Evolutionary conservation across 2,329 filamentous ascomycete species (phyloP).

Genomic region (Exutisphaerella laricina): DNA sequence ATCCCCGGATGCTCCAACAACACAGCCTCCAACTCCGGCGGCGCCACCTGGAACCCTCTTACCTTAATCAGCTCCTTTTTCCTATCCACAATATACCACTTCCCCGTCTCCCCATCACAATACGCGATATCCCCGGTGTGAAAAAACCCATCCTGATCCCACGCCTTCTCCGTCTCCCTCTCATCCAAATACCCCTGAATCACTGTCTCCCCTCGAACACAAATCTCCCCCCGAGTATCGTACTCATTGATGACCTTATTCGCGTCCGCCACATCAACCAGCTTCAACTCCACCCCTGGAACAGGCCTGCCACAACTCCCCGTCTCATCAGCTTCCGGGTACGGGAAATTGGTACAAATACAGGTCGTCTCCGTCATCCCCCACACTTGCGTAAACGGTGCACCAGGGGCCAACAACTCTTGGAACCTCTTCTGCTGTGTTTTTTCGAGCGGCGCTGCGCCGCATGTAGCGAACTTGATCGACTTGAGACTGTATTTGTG

Average conservation of each 20-base stretch:
- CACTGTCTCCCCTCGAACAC: slow-evolving; percentile 48
- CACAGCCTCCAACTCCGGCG: slow-evolving; percentile 46
- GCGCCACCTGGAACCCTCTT: slow-evolving; percentile 49
- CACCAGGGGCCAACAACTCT: slow-evolving; percentile 35
- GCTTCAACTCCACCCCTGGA: slow-evolving; percentile 39
- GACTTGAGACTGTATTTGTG: slow-evolving; percentile 42
- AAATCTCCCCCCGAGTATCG: slow-evolving; percentile 44
- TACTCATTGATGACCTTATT: slow-evolving; percentile 11
- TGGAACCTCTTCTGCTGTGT: slow-evolving; percentile 38
- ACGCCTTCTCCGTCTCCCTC: slow-evolving; percentile 44
- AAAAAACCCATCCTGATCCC: slow-evolving; percentile 41
- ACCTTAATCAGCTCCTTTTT: slow-evolving; percentile 53
- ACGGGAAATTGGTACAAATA: slow-evolving; percentile 28
- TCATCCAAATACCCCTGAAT: slow-evolving; percentile 51
- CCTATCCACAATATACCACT: slow-evolving; percentile 49
- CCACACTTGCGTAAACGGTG: slow-evolving; percentile 43
- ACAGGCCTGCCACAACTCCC: slow-evolving; percentile 39
- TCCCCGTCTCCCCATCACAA: slow-evolving; percentile 28
- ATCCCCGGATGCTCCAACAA: slow-evolving; percentile 44
- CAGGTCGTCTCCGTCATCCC: slow-evolving; percentile 39
- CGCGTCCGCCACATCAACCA: slow-evolving; percentile 51
- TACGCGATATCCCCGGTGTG: slow-evolving; percentile 47
- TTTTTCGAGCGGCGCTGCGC: slow-evolving; percentile 45
- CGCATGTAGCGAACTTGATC: slow-evolving; percentile 33
- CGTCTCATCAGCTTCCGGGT: slow-evolving; percentile 36